A percentile compares a stretch with the other conserved stretches of the same genome.
phyloP scores from a whole-genome alignment of 73 alveolate species.

The Diophrys sp. region DNA sequence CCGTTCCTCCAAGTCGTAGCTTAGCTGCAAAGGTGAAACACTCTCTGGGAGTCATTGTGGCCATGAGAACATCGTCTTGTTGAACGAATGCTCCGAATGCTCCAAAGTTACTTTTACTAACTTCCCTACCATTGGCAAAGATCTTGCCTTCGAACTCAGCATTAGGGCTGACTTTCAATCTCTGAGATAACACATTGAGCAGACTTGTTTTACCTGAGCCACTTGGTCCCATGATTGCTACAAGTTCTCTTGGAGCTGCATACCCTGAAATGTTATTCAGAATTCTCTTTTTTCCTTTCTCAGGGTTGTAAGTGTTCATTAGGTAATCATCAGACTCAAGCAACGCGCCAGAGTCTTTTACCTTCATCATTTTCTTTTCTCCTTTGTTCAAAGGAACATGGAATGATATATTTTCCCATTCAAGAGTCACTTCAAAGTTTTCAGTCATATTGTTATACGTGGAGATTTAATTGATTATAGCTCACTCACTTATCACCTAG shows the following conservation, averaged over 20 bases:
- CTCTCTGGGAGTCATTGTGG: slow-evolving; percentile 56
- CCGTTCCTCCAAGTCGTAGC: slow-evolving; percentile 31
- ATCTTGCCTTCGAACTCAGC: slow-evolving; percentile 28
- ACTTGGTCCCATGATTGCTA: slow-evolving; percentile 58
- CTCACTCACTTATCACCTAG: slow-evolving; percentile 5
- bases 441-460: not conserved
- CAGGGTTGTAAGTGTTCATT: not conserved
- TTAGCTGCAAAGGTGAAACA: slow-evolving; percentile 47
- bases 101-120: slow-evolving; percentile 33
- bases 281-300: slow-evolving; percentile 13
- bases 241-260: slow-evolving; percentile 40
- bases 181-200: slow-evolving; percentile 34
- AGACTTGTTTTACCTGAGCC: slow-evolving; percentile 56
- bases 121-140: slow-evolving; percentile 29
- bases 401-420: not conserved
- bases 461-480: not conserved
- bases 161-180: slow-evolving; percentile 38
- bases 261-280: slow-evolving; percentile 22
- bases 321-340: no score
- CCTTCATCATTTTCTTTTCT: slow-evolving; percentile 5
- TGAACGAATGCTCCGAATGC: slow-evolving; percentile 53
- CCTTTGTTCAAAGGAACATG: slow-evolving; percentile 1
- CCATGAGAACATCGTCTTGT: slow-evolving; percentile 44
- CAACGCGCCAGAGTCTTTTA: not conserved
- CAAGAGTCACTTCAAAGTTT: not conserved